Base-by-base conservation (phyloP, 2,329 filamentous ascomycete genomes). In the Ambrosiella cleistominuta region DNA sequence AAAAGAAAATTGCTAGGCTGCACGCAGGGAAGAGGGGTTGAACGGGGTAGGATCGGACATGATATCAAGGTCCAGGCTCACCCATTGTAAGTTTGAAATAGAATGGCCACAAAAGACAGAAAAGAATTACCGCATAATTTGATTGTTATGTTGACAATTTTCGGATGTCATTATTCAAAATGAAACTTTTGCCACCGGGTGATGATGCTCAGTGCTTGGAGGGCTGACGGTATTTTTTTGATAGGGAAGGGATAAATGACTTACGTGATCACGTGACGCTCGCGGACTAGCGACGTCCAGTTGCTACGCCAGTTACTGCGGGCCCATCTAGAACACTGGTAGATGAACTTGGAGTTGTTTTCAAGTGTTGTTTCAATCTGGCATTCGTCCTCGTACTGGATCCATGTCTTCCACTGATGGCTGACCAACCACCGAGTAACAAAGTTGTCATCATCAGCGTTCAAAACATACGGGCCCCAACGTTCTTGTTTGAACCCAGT, bases 291-390 rank as follows among this genome's bases (percentile, higher is more conserved):
- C 70, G 88, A 96, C 56, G 88, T 96, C 70, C 88, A 83, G 70
- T 97, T 97, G 74, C 89, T 95, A 67, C 91, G 80, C 91, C 91
- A 97, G 71, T 97, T 97, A 75, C 90, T 96, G 66, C 91, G 83
- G 49, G 93, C 89, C 91, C 91, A 97, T 53, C 91, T 81, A 52
- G 91, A 81, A 71, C 91, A 97, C 71, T 97, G 91, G 68, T 88
- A 91, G 62, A 97, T 74, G 67, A 95, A 97, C 67, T 90, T 94
- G 59, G 78, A 75, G 67, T 90, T 85, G 68, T 91, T 86, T 70
- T 96, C 91, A 45, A 97, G 77, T 2, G 90, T 96, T 35, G 91
- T 97, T 73, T 93, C 83, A 61, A 97, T 85, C 70, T 94, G 87
- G 65, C 88, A 94, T 67, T 94, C 88, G 53, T 79, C 81, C 69